Evolutionary conservation across 2,329 filamentous ascomycete genomes (phyloP).

Genomic region (Penicillium sp.): DNA sequence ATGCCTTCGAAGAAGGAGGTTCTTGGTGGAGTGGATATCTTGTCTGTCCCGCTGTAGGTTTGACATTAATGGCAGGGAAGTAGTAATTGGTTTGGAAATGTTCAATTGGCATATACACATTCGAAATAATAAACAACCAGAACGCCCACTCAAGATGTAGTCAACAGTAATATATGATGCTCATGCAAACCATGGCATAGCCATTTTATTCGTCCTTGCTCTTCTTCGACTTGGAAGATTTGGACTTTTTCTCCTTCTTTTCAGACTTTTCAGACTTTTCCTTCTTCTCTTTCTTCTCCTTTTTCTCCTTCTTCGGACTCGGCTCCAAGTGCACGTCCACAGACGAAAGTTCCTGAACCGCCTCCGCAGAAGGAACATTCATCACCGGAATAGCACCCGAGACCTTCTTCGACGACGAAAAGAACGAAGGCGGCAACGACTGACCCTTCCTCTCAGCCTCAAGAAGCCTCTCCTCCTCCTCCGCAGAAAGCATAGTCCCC

Average conservation of each 20-base stretch:
- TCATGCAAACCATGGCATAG: constrained; percentile 7
- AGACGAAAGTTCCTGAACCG: constrained; percentile 16
- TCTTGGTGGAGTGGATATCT: constrained; percentile 48
- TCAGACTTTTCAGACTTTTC: constrained; percentile 24
- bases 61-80: too few species aligned
- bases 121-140: constrained; percentile 11
- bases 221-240: constrained; percentile 16
- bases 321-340: constrained; percentile 18
- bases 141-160: constrained; percentile 11
- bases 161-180: constrained; percentile 10
- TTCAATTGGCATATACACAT: constrained; percentile 18
- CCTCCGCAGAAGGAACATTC: constrained; percentile 10
- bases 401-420: constrained; percentile 11
- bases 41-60: constrained; percentile 26
- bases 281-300: constrained; percentile 22
- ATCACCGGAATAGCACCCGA: constrained; percentile 24
- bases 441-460: constrained; percentile 49
- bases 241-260: constrained; percentile 12
- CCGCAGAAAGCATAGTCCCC: constrained; percentile 73
- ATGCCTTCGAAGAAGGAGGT: constrained; percentile 83
- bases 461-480: constrained; percentile 61
- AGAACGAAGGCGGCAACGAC: constrained; percentile 29
- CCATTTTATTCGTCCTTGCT: constrained; percentile 5
- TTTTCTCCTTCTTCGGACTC: constrained; percentile 13
- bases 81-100: constrained; percentile 4